Evolutionary conservation across 2,329 filamentous ascomycete species (phyloP).

Genomic region (Stagonosporopsis cucurbitacearum): DNA sequence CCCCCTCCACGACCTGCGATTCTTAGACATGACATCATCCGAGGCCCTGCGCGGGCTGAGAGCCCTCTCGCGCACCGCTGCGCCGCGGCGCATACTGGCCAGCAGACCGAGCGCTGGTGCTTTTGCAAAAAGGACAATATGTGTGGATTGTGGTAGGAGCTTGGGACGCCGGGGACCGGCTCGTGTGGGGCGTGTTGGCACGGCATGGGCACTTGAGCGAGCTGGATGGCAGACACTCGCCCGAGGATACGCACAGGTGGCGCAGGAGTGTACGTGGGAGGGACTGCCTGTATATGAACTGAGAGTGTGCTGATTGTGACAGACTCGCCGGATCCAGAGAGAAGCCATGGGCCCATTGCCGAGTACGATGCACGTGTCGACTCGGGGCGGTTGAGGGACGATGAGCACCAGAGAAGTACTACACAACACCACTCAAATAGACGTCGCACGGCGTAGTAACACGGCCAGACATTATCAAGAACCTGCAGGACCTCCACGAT

Average conservation of each 20-base stretch:
- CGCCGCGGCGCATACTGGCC: conserved; percentile 20
- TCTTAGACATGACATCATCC: conserved; percentile 44
- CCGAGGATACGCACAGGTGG: conserved; percentile 41
- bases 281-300: not conserved
- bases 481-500: conserved; percentile 86
- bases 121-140: conserved; percentile 30
- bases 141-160: conserved; percentile 34
- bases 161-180: conserved; percentile 17
- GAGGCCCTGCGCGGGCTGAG: conserved; percentile 38
- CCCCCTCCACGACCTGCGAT: not conserved
- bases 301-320: conserved; percentile 12
- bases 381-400: conserved; percentile 76
- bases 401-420: conserved; percentile 87
- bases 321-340: conserved; percentile 24
- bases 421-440: not conserved
- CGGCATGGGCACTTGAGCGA: conserved; percentile 9
- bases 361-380: conserved; percentile 88
- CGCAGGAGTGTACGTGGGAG: conserved; percentile 29
- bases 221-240: conserved; percentile 17
- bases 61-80: conserved; percentile 35
- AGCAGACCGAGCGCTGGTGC: conserved; percentile 1
- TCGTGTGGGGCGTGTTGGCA: conserved; percentile 9
- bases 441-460: conserved; percentile 4
- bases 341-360: conserved; percentile 71
- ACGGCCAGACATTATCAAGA: conserved; percentile 78